Base-by-base conservation (phyloP, 306 rosid genomes). In the Clitoria ternatea region DNA sequence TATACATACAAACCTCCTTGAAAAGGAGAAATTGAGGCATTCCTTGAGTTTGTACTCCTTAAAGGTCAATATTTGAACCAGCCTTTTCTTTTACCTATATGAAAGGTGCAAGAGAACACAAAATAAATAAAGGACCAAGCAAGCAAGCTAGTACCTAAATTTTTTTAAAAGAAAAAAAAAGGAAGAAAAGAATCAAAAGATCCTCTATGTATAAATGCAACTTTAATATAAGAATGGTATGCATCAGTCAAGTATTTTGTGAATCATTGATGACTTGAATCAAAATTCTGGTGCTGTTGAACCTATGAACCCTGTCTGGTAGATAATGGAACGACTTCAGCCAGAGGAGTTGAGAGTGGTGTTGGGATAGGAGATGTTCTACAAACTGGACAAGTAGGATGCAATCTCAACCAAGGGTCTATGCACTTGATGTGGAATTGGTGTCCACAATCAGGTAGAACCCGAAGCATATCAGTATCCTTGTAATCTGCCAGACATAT, bases 331-430 rank as follows among this genome's bases (percentile, higher is more conserved):
- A 87, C 94, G 40, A 90, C 96, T 80, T 93, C 96, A 23, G 96
- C 94, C 42, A 88, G 86, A 75, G 98, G 98, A n/a, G 98, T 90
- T 0, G 98, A 85, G 17, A 90, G 75, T 1, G 98, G 98, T 13
- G 98, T 94, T 9, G 95, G 97, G 7, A 85, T 54, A 4, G 97
- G 98, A 35, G 98, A 93, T 0, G 96, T 87, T 80, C 98, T 86
- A 66, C 98, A 93, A 19, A 93, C 80, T 5, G 98, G 98, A 75
- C 98, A 93, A 0, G 93, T 82, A 0, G 98, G 98, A 61, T 90
- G 79, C 79, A 90, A 11, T 59, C 96, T 81, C 68, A 93, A 50
- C 98, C 98, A 93, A 0, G 93, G 97, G 45, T 93, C 98, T 9
- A 93, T 74, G 73, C 98, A 93, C 49, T 77, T 85, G 22, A 54